Percentiles rank a stretch among this genome's conserved stretches.
Evolutionary conservation across 202 grass and related monocot species (phyloP).

Genomic region (Saccharum hybrid): DNA sequence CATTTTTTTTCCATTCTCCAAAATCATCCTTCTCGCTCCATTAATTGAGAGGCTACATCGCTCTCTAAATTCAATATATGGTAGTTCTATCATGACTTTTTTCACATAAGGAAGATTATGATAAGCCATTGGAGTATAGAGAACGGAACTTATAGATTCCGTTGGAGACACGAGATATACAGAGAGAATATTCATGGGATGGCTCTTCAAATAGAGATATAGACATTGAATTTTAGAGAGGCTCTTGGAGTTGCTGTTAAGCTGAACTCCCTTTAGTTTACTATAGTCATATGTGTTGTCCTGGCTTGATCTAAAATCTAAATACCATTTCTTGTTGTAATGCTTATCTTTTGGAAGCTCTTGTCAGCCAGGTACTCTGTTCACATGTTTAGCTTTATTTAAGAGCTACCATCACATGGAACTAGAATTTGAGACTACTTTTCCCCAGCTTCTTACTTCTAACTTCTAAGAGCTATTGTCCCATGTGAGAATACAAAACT

Average conservation of each 20-base stretch:
- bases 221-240: neutral
- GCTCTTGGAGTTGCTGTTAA: neutral
- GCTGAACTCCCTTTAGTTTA: neutral
- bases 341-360: constrained; percentile 13
- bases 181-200: neutral
- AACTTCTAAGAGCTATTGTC: neutral
- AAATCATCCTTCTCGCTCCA: neutral
- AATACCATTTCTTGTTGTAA: neutral
- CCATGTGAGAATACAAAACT: neutral
- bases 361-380: neutral
- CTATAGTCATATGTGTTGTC: neutral
- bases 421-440: neutral
- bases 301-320: neutral
- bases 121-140: neutral
- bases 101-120: neutral
- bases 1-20: neutral
- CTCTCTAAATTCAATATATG: neutral
- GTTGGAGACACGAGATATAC: too few species aligned
- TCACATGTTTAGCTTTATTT: neutral
- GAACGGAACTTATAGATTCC: neutral
- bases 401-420: constrained; percentile 7
- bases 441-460: neutral
- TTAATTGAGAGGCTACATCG: neutral
- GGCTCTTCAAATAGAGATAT: neutral
- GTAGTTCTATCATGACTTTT: neutral